These are phyloP conservation scores for Fibroporia radiculosa DNA, from an alignment of 768 basidiomycete genomes.

Conservation along the genomic window DNA sequence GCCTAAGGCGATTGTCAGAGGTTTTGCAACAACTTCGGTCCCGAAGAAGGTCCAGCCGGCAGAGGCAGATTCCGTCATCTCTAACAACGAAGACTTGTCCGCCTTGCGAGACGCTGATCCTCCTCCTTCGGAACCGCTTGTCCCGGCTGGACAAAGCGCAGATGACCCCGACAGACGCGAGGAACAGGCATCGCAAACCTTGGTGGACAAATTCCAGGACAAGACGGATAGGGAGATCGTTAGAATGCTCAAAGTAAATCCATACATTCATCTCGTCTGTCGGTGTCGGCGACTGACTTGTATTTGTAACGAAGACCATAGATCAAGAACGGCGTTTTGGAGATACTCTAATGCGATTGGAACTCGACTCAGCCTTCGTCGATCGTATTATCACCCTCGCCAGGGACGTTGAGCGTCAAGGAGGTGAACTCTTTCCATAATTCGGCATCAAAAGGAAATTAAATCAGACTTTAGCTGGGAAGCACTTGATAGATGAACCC, in stretches of 20 bases:
- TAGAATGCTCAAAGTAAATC: slow-evolving; percentile 56
- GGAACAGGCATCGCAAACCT: slow-evolving; percentile 53
- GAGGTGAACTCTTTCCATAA: slow-evolving; percentile 13
- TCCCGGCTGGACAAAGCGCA: slow-evolving; percentile 17
- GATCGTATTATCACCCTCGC: slow-evolving; percentile 54
- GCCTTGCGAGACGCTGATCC: slow-evolving; percentile 18
- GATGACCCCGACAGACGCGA: slow-evolving; percentile 34
- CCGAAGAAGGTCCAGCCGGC: slow-evolving; percentile 57
- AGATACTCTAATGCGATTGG: slow-evolving; percentile 50
- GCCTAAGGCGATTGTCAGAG: slow-evolving; percentile 64
- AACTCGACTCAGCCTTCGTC: slow-evolving; percentile 51
- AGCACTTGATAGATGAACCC: slow-evolving; percentile 41
- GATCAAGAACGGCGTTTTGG: slow-evolving; percentile 77
- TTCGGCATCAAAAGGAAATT: not conserved
- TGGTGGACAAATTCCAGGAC: slow-evolving; percentile 81
- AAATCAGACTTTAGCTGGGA: slow-evolving; percentile 16
- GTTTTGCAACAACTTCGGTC: slow-evolving; percentile 76
- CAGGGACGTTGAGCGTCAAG: slow-evolving; percentile 25
- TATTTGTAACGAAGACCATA: slow-evolving; percentile 44
- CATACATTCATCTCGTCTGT: not conserved
- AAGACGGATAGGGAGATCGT: slow-evolving; percentile 82
- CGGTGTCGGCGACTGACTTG: not conserved
- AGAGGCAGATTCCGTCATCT: slow-evolving; percentile 17
- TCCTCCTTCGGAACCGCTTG: slow-evolving; percentile 3
- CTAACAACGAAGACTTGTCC: slow-evolving; percentile 21